Evolutionary conservation across 805 yeast genomes (phyloP).

Genomic region (Kuraishia floccosa): DNA sequence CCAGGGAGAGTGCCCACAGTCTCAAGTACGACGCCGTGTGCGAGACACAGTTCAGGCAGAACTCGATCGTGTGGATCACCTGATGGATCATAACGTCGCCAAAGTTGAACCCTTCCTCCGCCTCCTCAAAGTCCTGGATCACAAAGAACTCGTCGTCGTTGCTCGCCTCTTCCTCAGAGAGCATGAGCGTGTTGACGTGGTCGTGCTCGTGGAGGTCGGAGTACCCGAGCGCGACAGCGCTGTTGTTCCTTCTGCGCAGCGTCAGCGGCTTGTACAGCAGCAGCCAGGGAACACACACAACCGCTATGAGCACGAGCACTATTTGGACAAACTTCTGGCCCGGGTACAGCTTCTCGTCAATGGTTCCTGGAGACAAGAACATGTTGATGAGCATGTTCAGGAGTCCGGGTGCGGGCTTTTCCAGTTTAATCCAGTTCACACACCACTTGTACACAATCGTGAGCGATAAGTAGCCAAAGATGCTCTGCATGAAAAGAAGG

Average conservation of each 20-base stretch:
- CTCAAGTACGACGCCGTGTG: slow-evolving; percentile 96
- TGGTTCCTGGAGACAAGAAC: slow-evolving; percentile 88
- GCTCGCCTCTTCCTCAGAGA: slow-evolving; percentile 10
- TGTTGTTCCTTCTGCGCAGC: slow-evolving; percentile 33
- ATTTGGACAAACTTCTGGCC: slow-evolving; percentile 78
- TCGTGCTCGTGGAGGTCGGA: slow-evolving; percentile 39
- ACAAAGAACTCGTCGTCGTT: slow-evolving; percentile 20
- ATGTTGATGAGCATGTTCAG: slow-evolving; percentile 90
- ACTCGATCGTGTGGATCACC: slow-evolving; percentile 95
- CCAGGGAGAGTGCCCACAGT: slow-evolving; percentile 94
- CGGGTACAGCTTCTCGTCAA: slow-evolving; percentile 68
- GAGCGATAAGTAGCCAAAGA: slow-evolving; percentile 84
- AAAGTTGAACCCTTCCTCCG: slow-evolving; percentile 52
- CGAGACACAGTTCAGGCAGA: slow-evolving; percentile 94
- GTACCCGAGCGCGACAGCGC: slow-evolving; percentile 32
- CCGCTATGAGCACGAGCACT: slow-evolving; percentile 60
- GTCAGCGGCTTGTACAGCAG: slow-evolving; percentile 71
- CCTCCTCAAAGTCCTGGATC: slow-evolving; percentile 39
- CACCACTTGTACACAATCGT: slow-evolving; percentile 91
- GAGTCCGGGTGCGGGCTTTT: slow-evolving; percentile 80
- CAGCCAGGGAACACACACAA: slow-evolving; percentile 88
- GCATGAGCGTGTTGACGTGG: slow-evolving; percentile 13
- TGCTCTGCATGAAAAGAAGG: slow-evolving; percentile 87
- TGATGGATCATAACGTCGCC: slow-evolving; percentile 96
- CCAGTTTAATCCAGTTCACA: slow-evolving; percentile 77